Percentiles rank a stretch among this genome's conserved stretches.
These are phyloP conservation scores for Mycena chlorophos DNA, from an alignment of 768 basidiomycete genomes.

Conservation along the genomic window DNA sequence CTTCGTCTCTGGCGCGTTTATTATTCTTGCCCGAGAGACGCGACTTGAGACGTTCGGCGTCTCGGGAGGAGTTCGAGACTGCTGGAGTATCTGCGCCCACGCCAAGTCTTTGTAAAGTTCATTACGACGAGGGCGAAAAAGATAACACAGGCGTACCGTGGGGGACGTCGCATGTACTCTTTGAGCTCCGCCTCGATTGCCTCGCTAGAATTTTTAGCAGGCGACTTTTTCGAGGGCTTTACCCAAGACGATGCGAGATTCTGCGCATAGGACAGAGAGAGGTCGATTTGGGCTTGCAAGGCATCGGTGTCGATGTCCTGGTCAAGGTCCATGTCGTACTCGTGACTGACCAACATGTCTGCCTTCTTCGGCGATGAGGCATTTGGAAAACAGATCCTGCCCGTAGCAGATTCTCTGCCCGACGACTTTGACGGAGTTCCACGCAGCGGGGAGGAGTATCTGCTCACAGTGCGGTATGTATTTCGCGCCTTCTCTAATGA, in stretches of 20 bases:
- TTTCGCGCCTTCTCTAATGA: background rate
- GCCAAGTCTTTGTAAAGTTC: constrained; percentile 64
- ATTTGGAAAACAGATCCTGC: constrained; percentile 71
- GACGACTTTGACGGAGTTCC: constrained; percentile 64
- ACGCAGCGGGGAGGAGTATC: constrained; percentile 73
- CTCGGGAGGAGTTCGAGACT: constrained; percentile 44
- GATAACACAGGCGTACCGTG: constrained; percentile 49
- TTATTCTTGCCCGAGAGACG: constrained; percentile 54
- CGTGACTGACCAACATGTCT: background rate
- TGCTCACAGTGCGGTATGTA: constrained; percentile 75
- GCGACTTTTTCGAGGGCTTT: constrained; percentile 49
- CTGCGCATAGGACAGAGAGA: constrained; percentile 76
- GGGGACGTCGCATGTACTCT: constrained; percentile 67
- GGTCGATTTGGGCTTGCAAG: constrained; percentile 80
- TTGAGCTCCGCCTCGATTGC: constrained; percentile 57
- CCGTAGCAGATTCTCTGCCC: constrained; percentile 75
- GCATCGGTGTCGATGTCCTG: constrained; percentile 66
- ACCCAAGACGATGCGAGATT: constrained; percentile 78
- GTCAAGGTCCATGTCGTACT: constrained; percentile 26
- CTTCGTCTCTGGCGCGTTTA: constrained; percentile 49
- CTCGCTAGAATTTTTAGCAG: constrained; percentile 36
- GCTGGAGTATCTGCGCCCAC: constrained; percentile 69
- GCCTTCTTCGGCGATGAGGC: constrained; percentile 59
- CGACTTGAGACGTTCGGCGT: constrained; percentile 61
- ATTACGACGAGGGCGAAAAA: constrained; percentile 10